phyloP scores from a whole-genome alignment of 1,139 yeast species.

The Geotrichum bryndzae region DNA sequence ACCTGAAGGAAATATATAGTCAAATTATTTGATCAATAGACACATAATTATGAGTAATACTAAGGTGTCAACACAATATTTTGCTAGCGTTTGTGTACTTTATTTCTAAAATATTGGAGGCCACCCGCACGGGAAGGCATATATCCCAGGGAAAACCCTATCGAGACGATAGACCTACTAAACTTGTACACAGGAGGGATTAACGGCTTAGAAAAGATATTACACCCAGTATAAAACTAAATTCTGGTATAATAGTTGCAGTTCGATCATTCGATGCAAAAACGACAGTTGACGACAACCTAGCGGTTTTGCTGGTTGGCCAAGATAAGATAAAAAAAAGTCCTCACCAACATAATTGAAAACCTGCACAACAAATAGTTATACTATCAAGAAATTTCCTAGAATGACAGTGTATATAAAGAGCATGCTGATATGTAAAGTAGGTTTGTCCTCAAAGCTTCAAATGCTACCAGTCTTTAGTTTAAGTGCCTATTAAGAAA shows the following conservation, averaged over 20 bases:
- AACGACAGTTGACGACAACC: conserved; percentile 24
- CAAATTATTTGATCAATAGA: conserved; percentile 18
- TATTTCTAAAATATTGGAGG: conserved; percentile 18
- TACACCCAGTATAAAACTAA: conserved; percentile 25
- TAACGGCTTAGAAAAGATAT: conserved; percentile 2
- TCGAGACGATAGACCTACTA: conserved; percentile 18
- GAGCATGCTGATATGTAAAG: conserved; percentile 18
- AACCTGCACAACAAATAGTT: conserved; percentile 9
- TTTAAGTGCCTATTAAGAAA: neutral
- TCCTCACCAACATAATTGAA: neutral
- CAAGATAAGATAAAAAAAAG: neutral
- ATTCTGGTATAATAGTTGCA: conserved; percentile 34
- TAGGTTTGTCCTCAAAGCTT: too few species aligned
- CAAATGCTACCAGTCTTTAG: too few species aligned
- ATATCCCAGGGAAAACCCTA: conserved; percentile 16
- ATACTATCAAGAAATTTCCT: neutral
- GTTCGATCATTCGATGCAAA: conserved; percentile 37
- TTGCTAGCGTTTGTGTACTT: conserved; percentile 25
- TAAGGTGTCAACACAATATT: conserved; percentile 25
- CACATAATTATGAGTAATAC: conserved; percentile 23
- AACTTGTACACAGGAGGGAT: conserved; percentile 12
- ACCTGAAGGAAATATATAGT: conserved; percentile 25
- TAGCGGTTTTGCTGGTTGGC: conserved; percentile 18
- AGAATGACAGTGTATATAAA: conserved; percentile 7
- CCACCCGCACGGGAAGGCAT: conserved; percentile 14